Evolutionary conservation across 139 green algal genomes (phyloP).

Genomic region (Yamagishiella unicocca): DNA sequence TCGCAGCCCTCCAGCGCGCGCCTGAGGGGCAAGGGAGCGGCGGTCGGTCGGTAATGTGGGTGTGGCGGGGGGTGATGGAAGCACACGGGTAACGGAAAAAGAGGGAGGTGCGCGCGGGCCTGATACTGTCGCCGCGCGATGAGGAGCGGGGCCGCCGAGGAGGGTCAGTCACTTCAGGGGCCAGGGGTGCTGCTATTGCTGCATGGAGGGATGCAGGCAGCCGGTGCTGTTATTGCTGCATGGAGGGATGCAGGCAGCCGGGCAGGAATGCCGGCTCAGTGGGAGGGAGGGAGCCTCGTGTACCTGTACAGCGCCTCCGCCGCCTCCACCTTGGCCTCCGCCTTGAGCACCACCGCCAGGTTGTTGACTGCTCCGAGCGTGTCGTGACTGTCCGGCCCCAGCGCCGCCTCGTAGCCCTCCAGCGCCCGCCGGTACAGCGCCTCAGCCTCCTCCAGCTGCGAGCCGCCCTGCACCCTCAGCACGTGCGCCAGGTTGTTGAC

Average conservation of each 20-base stretch:
- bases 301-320: slow-evolving; percentile 40
- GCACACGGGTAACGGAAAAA: neutral
- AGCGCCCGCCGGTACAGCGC: slow-evolving; percentile 8
- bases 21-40: no score
- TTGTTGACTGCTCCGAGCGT: slow-evolving; percentile 23
- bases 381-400: slow-evolving; percentile 32
- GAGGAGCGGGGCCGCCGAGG: no score
- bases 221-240: neutral
- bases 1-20: slow-evolving; percentile 27
- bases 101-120: no score
- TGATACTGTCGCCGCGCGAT: no score
- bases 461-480: slow-evolving; percentile 3
- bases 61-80: neutral
- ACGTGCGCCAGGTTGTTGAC: slow-evolving; percentile 16
- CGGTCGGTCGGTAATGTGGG: no score
- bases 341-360: slow-evolving; percentile 39
- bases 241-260: neutral
- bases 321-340: neutral
- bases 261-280: no score
- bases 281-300: no score
- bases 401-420: neutral
- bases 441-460: slow-evolving; percentile 9
- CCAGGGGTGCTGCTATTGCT: neutral
- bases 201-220: neutral
- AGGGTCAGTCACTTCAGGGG: no score